Percentiles rank a stretch among this genome's conserved stretches.
Evolutionary conservation across 1,284 basidiomycete genomes (phyloP).

Genomic region (Leccinum pachyderme): DNA sequence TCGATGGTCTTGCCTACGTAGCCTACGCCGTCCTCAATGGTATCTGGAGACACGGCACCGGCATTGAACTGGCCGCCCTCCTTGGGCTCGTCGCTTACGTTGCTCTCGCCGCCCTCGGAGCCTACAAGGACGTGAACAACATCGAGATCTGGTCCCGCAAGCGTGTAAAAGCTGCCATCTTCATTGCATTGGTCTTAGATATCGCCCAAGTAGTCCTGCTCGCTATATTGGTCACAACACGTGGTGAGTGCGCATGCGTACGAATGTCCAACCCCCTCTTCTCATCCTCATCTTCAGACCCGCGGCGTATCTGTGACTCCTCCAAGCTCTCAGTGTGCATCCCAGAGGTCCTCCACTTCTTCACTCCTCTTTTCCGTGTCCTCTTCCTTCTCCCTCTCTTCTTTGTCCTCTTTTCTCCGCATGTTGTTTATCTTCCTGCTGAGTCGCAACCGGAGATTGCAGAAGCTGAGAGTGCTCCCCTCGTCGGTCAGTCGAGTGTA

Average conservation of each 20-base stretch:
- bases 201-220: slow-evolving; percentile 56
- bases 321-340: slow-evolving; percentile 35
- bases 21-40: slow-evolving; percentile 61
- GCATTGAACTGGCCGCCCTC: slow-evolving; percentile 66
- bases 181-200: slow-evolving; percentile 55
- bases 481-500: slow-evolving; percentile 28
- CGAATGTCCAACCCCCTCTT: neutral
- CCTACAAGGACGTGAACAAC: slow-evolving; percentile 74
- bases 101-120: slow-evolving; percentile 65
- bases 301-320: slow-evolving; percentile 33
- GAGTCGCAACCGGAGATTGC: slow-evolving; percentile 27
- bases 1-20: slow-evolving; percentile 75
- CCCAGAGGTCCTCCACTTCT: slow-evolving; percentile 54
- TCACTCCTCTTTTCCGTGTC: slow-evolving; percentile 63
- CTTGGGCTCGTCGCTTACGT: slow-evolving; percentile 66
- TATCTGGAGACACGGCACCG: slow-evolving; percentile 61
- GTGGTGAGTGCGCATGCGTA: slow-evolving; percentile 39
- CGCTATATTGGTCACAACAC: slow-evolving; percentile 43
- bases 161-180: slow-evolving; percentile 54
- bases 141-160: slow-evolving; percentile 66
- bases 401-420: slow-evolving; percentile 55
- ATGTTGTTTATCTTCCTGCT: slow-evolving; percentile 55
- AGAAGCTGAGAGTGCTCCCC: slow-evolving; percentile 27
- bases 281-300: slow-evolving; percentile 9
- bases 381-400: slow-evolving; percentile 61